Evolutionary conservation across 2,329 filamentous ascomycete genomes (phyloP).

Genomic region (Aspergillus thermomutatus): DNA sequence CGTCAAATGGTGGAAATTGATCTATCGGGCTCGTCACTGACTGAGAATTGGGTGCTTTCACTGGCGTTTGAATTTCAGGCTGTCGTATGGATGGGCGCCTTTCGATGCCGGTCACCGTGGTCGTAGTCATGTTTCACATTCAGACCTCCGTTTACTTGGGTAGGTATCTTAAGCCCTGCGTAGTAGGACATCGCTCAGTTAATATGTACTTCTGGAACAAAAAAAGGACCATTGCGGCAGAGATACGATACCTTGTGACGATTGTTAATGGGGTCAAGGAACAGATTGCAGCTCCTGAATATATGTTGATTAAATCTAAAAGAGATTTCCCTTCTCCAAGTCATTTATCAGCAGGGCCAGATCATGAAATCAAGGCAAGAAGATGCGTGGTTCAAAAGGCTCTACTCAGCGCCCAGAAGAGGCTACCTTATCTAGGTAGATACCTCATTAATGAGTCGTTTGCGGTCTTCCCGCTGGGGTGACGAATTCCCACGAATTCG

Average conservation of each 20-base stretch:
- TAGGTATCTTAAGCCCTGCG: background rate
- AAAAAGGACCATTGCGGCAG: background rate
- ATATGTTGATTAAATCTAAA: background rate
- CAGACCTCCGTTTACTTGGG: background rate
- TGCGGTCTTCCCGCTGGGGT: slow-evolving; percentile 16
- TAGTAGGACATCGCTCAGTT: background rate
- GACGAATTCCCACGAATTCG: slow-evolving; percentile 24
- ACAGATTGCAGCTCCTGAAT: background rate
- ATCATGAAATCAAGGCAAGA: background rate
- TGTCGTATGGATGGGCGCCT: slow-evolving; percentile 39
- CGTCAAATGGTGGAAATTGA: slow-evolving; percentile 43
- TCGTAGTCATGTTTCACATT: slow-evolving; percentile 36
- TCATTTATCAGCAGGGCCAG: background rate
- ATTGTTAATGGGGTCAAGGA: background rate
- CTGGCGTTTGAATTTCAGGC: slow-evolving; percentile 31
- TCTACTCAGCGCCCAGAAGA: background rate
- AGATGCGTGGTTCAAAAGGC: background rate
- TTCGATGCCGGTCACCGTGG: slow-evolving; percentile 38
- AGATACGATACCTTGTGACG: background rate
- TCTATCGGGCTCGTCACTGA: slow-evolving; percentile 36
- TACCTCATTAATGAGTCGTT: slow-evolving; percentile 1
- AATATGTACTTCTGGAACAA: background rate
- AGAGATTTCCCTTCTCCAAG: background rate
- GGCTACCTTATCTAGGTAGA: background rate
- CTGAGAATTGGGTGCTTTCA: slow-evolving; percentile 26